These are phyloP conservation scores for Diaporthe ilicicola DNA, from an alignment of 2,329 filamentous ascomycete species.

Conservation along the genomic window DNA sequence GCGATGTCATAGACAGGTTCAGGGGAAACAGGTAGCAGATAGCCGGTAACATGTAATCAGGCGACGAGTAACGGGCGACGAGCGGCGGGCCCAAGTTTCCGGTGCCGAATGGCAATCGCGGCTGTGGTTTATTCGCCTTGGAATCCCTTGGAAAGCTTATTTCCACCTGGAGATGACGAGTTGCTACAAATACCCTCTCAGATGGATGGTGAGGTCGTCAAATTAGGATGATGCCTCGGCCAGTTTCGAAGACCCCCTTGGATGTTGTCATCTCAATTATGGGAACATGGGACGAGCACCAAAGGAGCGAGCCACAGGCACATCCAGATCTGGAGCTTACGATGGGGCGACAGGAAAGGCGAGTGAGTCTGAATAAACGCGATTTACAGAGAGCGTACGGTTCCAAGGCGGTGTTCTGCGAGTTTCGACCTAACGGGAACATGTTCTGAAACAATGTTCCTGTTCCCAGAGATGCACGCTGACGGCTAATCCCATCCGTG, in stretches of 20 bases:
- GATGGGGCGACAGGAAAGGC: not conserved
- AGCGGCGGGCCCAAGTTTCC: conserved; percentile 7
- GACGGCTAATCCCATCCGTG: conserved; percentile 9
- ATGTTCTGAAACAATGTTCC: conserved; percentile 21
- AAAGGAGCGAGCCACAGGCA: not conserved
- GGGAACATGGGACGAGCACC: conserved; percentile 17
- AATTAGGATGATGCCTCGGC: conserved; percentile 24
- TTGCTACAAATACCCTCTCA: conserved; percentile 29
- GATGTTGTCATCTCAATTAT: conserved; percentile 25
- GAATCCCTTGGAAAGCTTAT: not conserved
- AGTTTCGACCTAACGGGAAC: not conserved
- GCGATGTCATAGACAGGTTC: not conserved
- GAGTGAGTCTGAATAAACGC: not conserved
- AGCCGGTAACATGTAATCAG: too few relatives aligned
- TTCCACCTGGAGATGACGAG: conserved; percentile 18
- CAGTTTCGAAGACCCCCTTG: conserved; percentile 16
- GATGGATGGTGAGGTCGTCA: not conserved
- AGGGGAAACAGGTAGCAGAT: not conserved
- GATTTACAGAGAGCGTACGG: not conserved
- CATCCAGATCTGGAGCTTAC: not conserved
- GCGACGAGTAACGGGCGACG: not conserved
- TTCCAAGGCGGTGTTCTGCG: not conserved
- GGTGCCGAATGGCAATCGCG: conserved; percentile 9
- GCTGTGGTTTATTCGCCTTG: not conserved
- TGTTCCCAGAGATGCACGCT: conserved; percentile 7